phyloP scores from a whole-genome alignment of 2,329 filamentous ascomycete genomes.

The Ascochyta koolunga region DNA sequence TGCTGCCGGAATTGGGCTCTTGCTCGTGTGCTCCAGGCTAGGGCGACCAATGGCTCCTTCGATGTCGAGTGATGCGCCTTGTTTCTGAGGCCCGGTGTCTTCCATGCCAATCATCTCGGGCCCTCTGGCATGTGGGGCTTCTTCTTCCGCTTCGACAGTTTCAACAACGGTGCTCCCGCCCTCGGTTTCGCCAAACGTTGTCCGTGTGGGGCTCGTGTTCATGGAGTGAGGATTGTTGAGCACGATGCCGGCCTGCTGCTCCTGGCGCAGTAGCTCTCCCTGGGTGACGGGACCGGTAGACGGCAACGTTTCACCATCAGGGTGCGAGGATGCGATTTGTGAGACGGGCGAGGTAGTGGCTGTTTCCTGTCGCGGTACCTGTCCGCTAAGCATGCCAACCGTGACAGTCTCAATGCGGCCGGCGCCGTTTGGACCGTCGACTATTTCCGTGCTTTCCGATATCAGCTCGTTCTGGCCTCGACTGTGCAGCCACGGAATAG shows the following conservation, averaged over 20 bases:
- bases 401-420: slow-evolving; percentile 82
- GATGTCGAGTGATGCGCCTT: slow-evolving; percentile 53
- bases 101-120: slow-evolving; percentile 84
- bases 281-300: slow-evolving; percentile 63
- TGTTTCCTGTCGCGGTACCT: slow-evolving; percentile 18
- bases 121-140: slow-evolving; percentile 77
- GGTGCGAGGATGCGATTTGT: slow-evolving; percentile 42
- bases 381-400: slow-evolving; percentile 62
- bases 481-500: slow-evolving; percentile 81
- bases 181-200: slow-evolving; percentile 34
- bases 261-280: slow-evolving; percentile 83
- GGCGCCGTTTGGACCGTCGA: slow-evolving; percentile 79
- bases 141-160: slow-evolving; percentile 57
- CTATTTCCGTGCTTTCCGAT: slow-evolving; percentile 78
- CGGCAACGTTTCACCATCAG: slow-evolving; percentile 45
- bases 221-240: slow-evolving; percentile 56
- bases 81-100: slow-evolving; percentile 81
- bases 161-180: slow-evolving; percentile 40
- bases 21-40: slow-evolving; percentile 36
- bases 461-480: slow-evolving; percentile 64
- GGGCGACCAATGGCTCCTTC: slow-evolving; percentile 47
- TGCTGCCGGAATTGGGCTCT: slow-evolving; percentile 30
- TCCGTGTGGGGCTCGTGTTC: slow-evolving; percentile 33
- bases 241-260: slow-evolving; percentile 81
- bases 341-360: slow-evolving; percentile 18